Conservation (phyloP, 2,329 filamentous ascomycete species). For the Colletotrichum navitas region DNA sequence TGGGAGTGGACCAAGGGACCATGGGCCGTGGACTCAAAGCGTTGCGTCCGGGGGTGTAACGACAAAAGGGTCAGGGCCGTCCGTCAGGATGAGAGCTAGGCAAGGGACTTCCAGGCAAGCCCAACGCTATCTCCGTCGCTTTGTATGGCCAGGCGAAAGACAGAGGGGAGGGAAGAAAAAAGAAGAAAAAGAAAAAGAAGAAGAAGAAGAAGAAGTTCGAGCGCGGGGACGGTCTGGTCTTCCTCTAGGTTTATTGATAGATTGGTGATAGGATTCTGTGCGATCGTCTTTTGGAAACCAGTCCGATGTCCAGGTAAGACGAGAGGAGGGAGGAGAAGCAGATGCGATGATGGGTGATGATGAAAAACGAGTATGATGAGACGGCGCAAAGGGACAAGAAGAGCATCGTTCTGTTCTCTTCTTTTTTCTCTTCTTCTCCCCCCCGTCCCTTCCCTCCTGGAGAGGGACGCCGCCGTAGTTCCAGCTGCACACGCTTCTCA, state of each 20-base stretch:
- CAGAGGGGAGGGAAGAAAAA: background rate
- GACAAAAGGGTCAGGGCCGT: constrained; percentile 14
- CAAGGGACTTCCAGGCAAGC: constrained; percentile 3
- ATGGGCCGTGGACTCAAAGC: constrained; percentile 32
- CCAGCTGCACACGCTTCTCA: constrained; percentile 27
- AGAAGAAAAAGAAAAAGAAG: background rate
- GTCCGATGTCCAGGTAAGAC: background rate
- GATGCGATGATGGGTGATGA: background rate
- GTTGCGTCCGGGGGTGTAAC: constrained; percentile 34
- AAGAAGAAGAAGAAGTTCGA: background rate
- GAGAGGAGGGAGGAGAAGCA: constrained; percentile 1
- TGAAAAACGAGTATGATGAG: background rate
- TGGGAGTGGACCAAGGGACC: constrained; percentile 33
- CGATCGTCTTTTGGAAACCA: constrained; percentile 2
- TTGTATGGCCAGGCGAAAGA: background rate
- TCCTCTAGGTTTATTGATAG: background rate
- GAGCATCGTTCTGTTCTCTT: constrained; percentile 11
- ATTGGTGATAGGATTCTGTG: constrained; percentile 3
- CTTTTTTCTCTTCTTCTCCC: background rate
- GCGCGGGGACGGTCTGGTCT: constrained; percentile 7
- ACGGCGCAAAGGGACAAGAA: background rate
- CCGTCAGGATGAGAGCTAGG: constrained; percentile 2
- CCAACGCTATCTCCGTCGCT: background rate
- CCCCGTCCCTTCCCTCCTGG: constrained; percentile 1
- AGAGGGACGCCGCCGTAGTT: constrained; percentile 33